A percentile compares a stretch with the other conserved stretches of the same genome.
Evolutionary conservation across 169 alveolate genomes (phyloP).

Genomic region (Hepatocystis sp.): DNA sequence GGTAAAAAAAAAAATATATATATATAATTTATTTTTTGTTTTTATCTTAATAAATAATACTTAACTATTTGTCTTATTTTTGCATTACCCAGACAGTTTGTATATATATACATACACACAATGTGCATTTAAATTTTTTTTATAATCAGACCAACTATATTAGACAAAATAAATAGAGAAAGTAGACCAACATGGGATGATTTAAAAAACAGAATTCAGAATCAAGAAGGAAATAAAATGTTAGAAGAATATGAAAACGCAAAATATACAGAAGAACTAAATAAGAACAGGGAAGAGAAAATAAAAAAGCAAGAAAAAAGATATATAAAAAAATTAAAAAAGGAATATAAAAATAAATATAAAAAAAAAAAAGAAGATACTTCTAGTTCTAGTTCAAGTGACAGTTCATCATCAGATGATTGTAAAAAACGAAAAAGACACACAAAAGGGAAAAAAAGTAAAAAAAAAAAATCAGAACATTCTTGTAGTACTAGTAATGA

Average conservation of each 20-base stretch:
- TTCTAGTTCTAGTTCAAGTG: neutral
- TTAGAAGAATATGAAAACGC: constrained; percentile 73
- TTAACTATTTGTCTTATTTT: too few species aligned
- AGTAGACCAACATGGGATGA: constrained; percentile 76
- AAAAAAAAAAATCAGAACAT: neutral
- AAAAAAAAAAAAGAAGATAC: constrained; percentile 25
- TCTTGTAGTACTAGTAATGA: constrained; percentile 14
- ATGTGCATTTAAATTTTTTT: neutral
- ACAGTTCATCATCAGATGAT: too few species aligned
- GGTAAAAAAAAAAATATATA: constrained; percentile 37
- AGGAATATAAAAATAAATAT: constrained; percentile 58
- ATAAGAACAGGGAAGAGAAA: constrained; percentile 64
- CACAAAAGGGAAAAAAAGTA: constrained; percentile 14
- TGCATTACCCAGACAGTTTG: neutral
- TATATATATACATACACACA: neutral
- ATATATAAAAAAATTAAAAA: constrained; percentile 67
- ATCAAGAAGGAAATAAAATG: constrained; percentile 70
- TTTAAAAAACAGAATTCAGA: constrained; percentile 61
- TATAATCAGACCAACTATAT: constrained; percentile 53
- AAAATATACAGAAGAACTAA: constrained; percentile 53
- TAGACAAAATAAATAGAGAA: constrained; percentile 70
- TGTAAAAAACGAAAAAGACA: constrained; percentile 51
- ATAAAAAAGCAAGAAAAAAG: constrained; percentile 75
- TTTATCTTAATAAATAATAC: too few species aligned
- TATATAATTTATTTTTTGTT: neutral